Percentiles rank a stretch among this genome's conserved stretches.
phyloP scores from a whole-genome alignment of 108 stramenopile genomes.

The Conticribra weissflogii region DNA sequence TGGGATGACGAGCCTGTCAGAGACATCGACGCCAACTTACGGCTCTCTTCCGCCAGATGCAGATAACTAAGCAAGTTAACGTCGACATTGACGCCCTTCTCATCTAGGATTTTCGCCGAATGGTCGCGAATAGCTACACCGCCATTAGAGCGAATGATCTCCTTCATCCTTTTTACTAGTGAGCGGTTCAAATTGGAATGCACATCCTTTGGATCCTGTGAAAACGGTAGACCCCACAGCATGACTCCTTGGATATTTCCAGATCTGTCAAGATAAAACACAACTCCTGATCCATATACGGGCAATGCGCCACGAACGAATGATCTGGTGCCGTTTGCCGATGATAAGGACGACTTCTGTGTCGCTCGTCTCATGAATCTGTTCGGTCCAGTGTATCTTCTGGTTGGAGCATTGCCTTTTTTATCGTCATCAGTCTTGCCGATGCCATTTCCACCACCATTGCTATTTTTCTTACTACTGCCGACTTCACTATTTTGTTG shows the following conservation, averaged over 20 bases:
- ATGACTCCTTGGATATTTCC: constrained; percentile 80
- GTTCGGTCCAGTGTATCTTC: constrained; percentile 19
- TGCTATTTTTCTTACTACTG: constrained; percentile 9
- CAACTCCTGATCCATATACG: constrained; percentile 80
- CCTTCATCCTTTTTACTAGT: constrained; percentile 63
- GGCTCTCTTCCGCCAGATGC: constrained; percentile 67
- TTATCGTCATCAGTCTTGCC: neutral
- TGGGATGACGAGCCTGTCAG: constrained; percentile 33
- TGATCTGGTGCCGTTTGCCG: neutral
- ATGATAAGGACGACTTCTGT: constrained; percentile 2
- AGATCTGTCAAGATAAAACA: constrained; percentile 78
- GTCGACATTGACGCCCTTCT: constrained; percentile 42
- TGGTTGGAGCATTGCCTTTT: neutral
- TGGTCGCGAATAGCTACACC: constrained; percentile 59
- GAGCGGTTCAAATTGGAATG: constrained; percentile 48
- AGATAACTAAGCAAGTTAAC: constrained; percentile 51
- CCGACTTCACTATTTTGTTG: constrained; percentile 33
- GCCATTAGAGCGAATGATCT: constrained; percentile 68
- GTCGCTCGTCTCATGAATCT: constrained; percentile 49
- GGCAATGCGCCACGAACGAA: constrained; percentile 33
- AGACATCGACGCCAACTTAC: constrained; percentile 61
- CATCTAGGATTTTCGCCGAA: constrained; percentile 40
- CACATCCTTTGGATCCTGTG: constrained; percentile 31
- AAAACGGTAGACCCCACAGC: constrained; percentile 87
- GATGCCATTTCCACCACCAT: neutral